A percentile compares a stretch with the other conserved stretches of the same genome.
phyloP scores from a whole-genome alignment of 2,329 filamentous ascomycete genomes.

The Trichoderma semiorbis region DNA sequence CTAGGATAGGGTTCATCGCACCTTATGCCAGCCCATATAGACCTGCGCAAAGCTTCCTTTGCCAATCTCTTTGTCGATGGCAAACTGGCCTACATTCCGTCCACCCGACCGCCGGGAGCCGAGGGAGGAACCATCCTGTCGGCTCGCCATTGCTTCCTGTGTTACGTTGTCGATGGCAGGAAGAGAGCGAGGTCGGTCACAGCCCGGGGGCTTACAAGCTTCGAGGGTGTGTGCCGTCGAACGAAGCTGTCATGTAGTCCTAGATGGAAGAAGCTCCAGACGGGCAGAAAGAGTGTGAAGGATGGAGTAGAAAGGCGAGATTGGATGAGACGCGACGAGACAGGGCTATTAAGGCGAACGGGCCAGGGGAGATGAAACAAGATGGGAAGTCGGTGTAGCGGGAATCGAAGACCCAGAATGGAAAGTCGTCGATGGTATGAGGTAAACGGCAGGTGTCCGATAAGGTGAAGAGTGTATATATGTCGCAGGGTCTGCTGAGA shows the following conservation, averaged over 20 bases:
- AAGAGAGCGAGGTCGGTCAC: conserved; percentile 30
- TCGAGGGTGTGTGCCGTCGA: conserved; percentile 34
- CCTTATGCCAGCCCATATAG: conserved; percentile 81
- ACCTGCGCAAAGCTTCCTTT: conserved; percentile 98
- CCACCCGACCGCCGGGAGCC: conserved; percentile 35
- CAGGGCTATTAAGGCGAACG: conserved; percentile 22
- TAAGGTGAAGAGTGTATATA: conserved; percentile 26
- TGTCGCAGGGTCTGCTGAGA: conserved; percentile 17
- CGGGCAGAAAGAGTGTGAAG: neutral
- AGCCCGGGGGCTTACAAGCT: conserved; percentile 38
- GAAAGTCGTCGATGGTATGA: conserved; percentile 21
- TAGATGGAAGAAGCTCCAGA: neutral
- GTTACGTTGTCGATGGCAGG: conserved; percentile 32
- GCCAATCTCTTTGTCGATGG: conserved; percentile 83
- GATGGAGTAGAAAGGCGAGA: neutral
- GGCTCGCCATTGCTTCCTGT: conserved; percentile 40
- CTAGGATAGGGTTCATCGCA: conserved; percentile 35
- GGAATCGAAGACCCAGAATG: conserved; percentile 17
- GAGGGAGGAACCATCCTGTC: conserved; percentile 36
- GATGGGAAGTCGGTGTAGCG: conserved; percentile 24
- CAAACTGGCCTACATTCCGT: conserved; percentile 66
- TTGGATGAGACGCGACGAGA: conserved; percentile 1
- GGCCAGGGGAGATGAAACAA: conserved; percentile 18
- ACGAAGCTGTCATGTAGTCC: conserved; percentile 42
- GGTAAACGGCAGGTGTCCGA: conserved; percentile 31